Conservation (phyloP, 345 rosid species). For the Atalantia buxifolia region DNA sequence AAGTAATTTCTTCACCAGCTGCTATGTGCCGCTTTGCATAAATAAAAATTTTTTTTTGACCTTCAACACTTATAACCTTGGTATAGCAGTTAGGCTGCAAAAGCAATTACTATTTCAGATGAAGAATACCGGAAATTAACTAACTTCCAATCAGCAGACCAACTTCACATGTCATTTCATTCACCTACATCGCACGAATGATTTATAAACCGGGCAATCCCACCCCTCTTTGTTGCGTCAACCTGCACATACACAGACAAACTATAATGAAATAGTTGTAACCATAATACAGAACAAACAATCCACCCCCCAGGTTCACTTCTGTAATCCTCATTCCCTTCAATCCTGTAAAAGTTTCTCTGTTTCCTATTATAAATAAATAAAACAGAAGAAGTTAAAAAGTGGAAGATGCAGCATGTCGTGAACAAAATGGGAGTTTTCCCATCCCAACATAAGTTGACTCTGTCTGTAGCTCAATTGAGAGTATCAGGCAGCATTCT, state of each 20-base stretch:
- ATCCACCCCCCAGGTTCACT: no score
- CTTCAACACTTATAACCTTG: constrained; percentile 89
- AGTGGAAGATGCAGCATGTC: background rate
- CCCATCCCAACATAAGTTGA: background rate
- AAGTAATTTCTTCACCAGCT: constrained; percentile 91
- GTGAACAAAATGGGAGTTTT: background rate
- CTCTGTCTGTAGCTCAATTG: background rate
- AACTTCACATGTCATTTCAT: constrained; percentile 6
- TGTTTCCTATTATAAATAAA: no score
- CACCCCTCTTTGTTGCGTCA: constrained; percentile 99
- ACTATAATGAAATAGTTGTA: constrained; percentile 2
- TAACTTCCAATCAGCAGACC: constrained; percentile 14
- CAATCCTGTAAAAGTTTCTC: no score
- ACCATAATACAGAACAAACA: background rate
- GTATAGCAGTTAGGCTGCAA: constrained; percentile 98
- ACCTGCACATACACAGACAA: constrained; percentile 42
- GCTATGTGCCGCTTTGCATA: constrained; percentile 86
- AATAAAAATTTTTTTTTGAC: constrained; percentile 90
- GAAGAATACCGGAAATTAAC: constrained; percentile 17
- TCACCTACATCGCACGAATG: constrained; percentile 92
- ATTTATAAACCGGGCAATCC: constrained; percentile 96
- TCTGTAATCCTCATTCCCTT: no score
- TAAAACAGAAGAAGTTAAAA: background rate
- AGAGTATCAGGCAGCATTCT: background rate
- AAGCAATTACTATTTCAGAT: constrained; percentile 19